Base-by-base conservation (phyloP, 495 filamentous ascomycete species). In the Hamigera avellanea region DNA sequence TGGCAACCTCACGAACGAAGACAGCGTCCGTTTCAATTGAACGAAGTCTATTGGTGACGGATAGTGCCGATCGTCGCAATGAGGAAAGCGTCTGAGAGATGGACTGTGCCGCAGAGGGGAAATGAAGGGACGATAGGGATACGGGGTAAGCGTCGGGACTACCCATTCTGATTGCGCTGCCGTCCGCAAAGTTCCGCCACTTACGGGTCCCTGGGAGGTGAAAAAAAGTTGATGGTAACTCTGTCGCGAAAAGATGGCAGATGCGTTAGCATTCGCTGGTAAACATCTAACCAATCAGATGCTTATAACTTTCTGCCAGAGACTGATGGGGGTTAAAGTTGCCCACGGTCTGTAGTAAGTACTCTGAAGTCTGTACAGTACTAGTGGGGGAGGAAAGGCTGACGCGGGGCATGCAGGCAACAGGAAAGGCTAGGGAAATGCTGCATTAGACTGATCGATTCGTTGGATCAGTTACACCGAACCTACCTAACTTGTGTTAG, bases 11-110 rank as follows among this genome's bases (percentile, higher is more conserved):
- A 12, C 57, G 56, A 12, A 84, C 78, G 51, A 87, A 89, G 13
- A 54, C 46, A 9, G 79, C 75, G 56, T 91, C 84, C 10, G 69
- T 52, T 41, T 66, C 62, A 49, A 89, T 84, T 26, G 78, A 87
- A 26, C 61, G 60, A 6, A 96, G 75, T 18, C 89, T 80, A 60
- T 93, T 94, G 35, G 66, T 60, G 33, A 88, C 73, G 36, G 81
- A 81, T 26, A 89, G 72, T n/a, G 81, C 82, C 16, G 78, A 74
- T 21, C 75, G 72, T 47, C 80, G 82, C 36, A 91, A 68, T 2
- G 62, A 62, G n/a, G 62, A 56, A 12, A 68, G 57, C 0, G 61
- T 64, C 43, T 68, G 64, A 9, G 62, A 66, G 21, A 68, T 49
- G 28, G 64, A 57, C 30, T 52, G 43, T 36, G 49, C 54, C 19